Conservation (phyloP, 2,329 filamentous ascomycete species). For the Aspergillus niger region DNA sequence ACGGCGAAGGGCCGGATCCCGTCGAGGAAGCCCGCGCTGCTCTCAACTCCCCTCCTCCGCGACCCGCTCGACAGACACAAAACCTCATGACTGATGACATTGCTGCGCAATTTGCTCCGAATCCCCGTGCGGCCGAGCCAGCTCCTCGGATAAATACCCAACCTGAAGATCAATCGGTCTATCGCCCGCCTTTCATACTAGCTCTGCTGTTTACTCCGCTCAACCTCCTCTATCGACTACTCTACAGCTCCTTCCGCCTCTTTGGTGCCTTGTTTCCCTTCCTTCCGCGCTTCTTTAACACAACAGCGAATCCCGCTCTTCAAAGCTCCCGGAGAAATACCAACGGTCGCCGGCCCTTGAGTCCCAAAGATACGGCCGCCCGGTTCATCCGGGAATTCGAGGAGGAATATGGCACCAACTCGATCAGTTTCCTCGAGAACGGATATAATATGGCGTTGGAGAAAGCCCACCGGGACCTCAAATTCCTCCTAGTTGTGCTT, state of each 20-base stretch:
- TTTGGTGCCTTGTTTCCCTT: conserved; percentile 80
- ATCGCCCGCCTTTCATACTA: conserved; percentile 73
- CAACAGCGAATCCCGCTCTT: conserved; percentile 52
- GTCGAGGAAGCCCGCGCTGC: conserved; percentile 73
- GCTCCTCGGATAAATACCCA: conserved; percentile 85
- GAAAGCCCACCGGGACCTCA: conserved; percentile 83
- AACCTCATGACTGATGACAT: conserved; percentile 62
- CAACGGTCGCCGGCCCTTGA: conserved; percentile 71
- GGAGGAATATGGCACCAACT: conserved; percentile 75
- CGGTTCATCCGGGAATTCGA: conserved; percentile 92
- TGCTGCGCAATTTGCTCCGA: conserved; percentile 33
- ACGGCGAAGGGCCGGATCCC: conserved; percentile 84
- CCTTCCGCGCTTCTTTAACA: conserved; percentile 64
- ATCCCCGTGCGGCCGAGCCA: conserved; percentile 57
- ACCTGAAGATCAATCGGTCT: conserved; percentile 63
- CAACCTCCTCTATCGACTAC: conserved; percentile 71
- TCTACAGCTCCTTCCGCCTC: conserved; percentile 67
- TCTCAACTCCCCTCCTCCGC: conserved; percentile 61
- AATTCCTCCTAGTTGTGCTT: conserved; percentile 85
- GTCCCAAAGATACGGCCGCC: conserved; percentile 82
- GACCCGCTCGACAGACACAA: conserved; percentile 66
- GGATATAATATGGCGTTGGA: conserved; percentile 93
- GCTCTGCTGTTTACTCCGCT: conserved; percentile 80
- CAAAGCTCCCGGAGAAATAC: conserved; percentile 56
- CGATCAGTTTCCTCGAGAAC: conserved; percentile 77